A percentile compares a stretch with the other conserved stretches of the same genome.
phyloP scores from a whole-genome alignment of 768 basidiomycete genomes.

The Tulasnella calospora region DNA sequence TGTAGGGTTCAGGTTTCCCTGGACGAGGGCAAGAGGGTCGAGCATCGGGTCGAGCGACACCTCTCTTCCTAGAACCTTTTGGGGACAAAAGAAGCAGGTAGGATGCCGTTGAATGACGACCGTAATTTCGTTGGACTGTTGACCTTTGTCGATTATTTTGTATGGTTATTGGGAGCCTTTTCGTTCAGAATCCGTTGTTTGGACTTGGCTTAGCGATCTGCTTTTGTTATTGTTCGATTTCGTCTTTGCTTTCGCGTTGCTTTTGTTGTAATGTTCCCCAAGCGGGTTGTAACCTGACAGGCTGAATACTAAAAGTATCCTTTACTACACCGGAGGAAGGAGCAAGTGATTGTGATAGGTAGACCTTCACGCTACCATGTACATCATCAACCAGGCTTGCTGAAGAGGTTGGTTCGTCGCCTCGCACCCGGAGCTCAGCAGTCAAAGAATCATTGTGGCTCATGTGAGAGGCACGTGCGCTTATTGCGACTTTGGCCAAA shows the following conservation, averaged over 20 bases:
- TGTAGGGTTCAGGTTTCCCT: background rate
- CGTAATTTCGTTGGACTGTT: background rate
- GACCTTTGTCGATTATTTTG: background rate
- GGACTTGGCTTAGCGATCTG: background rate
- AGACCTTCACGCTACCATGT: background rate
- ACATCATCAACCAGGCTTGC: background rate
- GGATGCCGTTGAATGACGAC: background rate
- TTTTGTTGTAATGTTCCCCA: background rate
- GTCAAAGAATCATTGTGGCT: background rate
- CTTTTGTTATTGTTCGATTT: background rate
- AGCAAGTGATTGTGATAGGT: too few relatives aligned
- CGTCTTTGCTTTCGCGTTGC: background rate
- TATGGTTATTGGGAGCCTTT: background rate
- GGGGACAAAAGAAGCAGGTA: background rate
- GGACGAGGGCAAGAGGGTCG: background rate
- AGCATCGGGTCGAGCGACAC: background rate
- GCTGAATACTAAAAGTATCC: background rate
- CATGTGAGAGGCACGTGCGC: constrained; percentile 11
- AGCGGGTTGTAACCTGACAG: too few relatives aligned
- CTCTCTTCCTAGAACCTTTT: background rate
- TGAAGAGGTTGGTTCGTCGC: background rate
- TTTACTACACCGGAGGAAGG: too few relatives aligned
- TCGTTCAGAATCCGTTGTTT: background rate
- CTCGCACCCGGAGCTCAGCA: background rate
- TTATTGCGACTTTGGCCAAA: background rate